A percentile compares a stretch with the other conserved stretches of the same genome.
Conservation (phyloP, 2,329 filamentous ascomycete genomes). For the Monosporascus sp. region DNA sequence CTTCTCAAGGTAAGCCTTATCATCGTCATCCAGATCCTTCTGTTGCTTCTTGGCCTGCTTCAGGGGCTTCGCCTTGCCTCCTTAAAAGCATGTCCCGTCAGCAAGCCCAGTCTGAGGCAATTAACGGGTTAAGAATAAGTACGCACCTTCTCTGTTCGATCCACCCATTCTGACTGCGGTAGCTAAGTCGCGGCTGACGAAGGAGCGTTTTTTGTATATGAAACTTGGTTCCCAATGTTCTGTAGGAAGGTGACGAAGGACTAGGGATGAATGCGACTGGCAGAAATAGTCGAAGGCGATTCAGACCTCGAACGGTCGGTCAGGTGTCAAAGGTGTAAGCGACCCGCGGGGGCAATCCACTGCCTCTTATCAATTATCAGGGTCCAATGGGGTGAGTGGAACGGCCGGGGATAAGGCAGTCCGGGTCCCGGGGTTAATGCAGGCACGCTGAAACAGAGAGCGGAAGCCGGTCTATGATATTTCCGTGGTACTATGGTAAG, state of each 20-base stretch:
- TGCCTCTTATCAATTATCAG: background rate
- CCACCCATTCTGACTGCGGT: conserved; percentile 55
- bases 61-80: conserved; percentile 77
- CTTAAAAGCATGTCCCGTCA: conserved; percentile 35
- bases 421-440: background rate
- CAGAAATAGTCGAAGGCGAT: background rate
- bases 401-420: background rate
- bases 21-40: conserved; percentile 83
- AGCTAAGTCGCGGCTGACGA: conserved; percentile 6
- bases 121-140: background rate
- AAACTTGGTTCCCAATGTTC: background rate
- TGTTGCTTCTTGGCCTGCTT: conserved; percentile 84
- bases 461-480: background rate
- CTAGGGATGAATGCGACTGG: background rate
- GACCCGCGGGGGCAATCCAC: background rate
- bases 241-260: conserved; percentile 13
- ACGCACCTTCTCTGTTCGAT: conserved; percentile 59
- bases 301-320: background rate
- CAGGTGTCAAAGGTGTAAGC: background rate
- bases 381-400: background rate
- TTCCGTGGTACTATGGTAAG: background rate
- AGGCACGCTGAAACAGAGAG: background rate
- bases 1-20: conserved; percentile 77
- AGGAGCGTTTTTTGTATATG: background rate
- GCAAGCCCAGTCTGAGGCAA: background rate